A percentile compares a stretch with the other conserved stretches of the same genome.
Evolutionary conservation across 208 protist genomes (phyloP).

Genomic region (Leishmania aethiopica): DNA sequence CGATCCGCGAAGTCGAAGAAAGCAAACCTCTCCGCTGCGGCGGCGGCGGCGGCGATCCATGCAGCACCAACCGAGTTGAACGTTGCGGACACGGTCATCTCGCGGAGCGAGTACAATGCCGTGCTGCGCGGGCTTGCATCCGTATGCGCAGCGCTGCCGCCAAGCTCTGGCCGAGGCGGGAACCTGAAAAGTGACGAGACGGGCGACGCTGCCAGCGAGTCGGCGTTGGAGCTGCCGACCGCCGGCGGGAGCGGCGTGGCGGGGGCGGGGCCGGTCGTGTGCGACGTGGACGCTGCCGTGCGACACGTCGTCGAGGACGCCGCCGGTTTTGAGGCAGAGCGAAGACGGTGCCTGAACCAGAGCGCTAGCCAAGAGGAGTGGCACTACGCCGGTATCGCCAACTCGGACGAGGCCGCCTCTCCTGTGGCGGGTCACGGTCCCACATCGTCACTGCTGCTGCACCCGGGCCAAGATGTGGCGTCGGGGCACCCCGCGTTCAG

Average conservation of each 20-base stretch:
- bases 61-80: neutral
- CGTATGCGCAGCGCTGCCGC: neutral
- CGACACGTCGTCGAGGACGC: constrained; percentile 28
- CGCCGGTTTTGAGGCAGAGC: constrained; percentile 9
- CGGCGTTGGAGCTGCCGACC: neutral
- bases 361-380: constrained; percentile 11
- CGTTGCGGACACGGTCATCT: constrained; percentile 16
- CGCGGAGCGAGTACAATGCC: constrained; percentile 13
- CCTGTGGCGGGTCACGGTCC: neutral
- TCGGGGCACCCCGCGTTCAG: neutral
- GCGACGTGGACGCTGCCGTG: constrained; percentile 14
- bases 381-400: constrained; percentile 1
- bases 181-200: neutral
- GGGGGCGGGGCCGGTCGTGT: neutral
- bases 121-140: constrained; percentile 18
- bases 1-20: too few relatives aligned
- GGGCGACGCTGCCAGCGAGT: neutral
- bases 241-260: neutral
- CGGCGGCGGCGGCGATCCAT: neutral
- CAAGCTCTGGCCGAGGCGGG: neutral
- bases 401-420: neutral
- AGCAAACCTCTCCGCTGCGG: too few relatives aligned
- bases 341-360: constrained; percentile 7
- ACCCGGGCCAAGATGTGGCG: neutral
- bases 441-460: constrained; percentile 4